A percentile compares a stretch with the other conserved stretches of the same genome.
Evolutionary conservation across 1,284 basidiomycete genomes (phyloP).

Genomic region (Mrakiaceae sp.): DNA sequence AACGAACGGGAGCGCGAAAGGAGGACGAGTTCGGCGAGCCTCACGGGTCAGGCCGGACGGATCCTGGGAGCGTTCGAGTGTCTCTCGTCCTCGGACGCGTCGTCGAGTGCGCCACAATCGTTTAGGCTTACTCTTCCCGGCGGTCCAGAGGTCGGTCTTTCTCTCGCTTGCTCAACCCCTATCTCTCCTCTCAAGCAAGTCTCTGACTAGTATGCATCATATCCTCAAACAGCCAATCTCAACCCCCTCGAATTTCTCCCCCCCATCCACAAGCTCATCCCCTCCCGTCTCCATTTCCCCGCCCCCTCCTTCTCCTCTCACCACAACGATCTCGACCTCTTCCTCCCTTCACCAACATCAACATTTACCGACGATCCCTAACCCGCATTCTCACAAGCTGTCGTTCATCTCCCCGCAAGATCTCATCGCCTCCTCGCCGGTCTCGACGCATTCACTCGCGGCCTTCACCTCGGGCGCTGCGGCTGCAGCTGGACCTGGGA

Average conservation of each 20-base stretch:
- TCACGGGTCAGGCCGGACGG: conserved; percentile 4
- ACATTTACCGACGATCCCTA: background rate
- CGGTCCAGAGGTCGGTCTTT: too few relatives aligned
- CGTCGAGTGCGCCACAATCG: too few relatives aligned
- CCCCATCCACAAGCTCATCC: background rate
- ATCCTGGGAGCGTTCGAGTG: background rate
- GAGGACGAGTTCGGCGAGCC: background rate
- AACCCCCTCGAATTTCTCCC: background rate
- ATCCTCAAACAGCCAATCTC: background rate
- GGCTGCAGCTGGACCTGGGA: conserved; percentile 16
- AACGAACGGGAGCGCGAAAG: background rate
- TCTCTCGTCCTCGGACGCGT: too few relatives aligned
- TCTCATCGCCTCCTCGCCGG: conserved; percentile 61
- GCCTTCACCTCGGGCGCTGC: conserved; percentile 48
- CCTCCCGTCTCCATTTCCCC: background rate
- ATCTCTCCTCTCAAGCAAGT: too few relatives aligned
- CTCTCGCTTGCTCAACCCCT: background rate
- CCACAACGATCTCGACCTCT: background rate
- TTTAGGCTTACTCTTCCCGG: too few relatives aligned
- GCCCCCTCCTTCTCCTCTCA: background rate
- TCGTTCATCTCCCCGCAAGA: conserved; percentile 79
- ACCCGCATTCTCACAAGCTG: conserved; percentile 27
- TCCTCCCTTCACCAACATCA: background rate
- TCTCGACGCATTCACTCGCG: conserved; percentile 55
- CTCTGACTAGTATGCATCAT: too few relatives aligned